A percentile compares a stretch with the other conserved stretches of the same genome.
phyloP scores from a whole-genome alignment of 75 land plant genomes.

The Cupressus sempervirens region DNA sequence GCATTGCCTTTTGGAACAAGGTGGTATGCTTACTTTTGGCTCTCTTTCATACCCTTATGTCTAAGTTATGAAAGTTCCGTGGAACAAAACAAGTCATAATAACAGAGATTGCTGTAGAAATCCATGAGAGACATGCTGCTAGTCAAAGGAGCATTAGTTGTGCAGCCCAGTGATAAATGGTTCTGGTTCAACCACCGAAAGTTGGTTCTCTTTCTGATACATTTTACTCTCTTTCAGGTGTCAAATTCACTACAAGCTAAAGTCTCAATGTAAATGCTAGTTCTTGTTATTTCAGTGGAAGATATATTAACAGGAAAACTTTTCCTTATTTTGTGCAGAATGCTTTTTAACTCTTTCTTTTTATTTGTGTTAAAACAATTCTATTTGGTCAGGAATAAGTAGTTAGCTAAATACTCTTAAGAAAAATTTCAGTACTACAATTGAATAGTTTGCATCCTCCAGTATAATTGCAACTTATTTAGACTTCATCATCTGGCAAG shows the following conservation, averaged over 20 bases:
- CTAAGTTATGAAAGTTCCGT: conserved; percentile 27
- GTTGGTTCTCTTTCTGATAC: conserved; percentile 41
- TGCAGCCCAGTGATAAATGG: conserved; percentile 31
- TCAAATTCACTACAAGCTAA: neutral
- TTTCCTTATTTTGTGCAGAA: conserved; percentile 20
- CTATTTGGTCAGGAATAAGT: neutral
- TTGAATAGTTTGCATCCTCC: neutral
- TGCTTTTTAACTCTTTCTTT: conserved; percentile 40
- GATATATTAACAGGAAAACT: neutral
- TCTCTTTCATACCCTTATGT: conserved; percentile 48
- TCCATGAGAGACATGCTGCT: conserved; percentile 37
- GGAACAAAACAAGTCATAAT: conserved; percentile 79
- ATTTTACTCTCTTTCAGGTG: conserved; percentile 66
- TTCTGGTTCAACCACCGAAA: conserved; percentile 53
- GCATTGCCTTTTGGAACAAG: conserved; percentile 28
- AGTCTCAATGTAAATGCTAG: neutral
- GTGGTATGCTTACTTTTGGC: conserved; percentile 49
- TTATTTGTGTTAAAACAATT: conserved; percentile 22
- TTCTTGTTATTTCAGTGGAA: neutral
- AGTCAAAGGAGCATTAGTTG: conserved; percentile 37
- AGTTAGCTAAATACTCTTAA: neutral
- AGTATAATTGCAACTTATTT: neutral
- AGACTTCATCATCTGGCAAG: neutral
- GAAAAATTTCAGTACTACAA: neutral
- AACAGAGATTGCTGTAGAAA: conserved; percentile 45